A percentile compares a stretch with the other conserved stretches of the same genome.
phyloP scores from a whole-genome alignment of 2,329 filamentous ascomycete species.

The Cladosporium cucumerinum region DNA sequence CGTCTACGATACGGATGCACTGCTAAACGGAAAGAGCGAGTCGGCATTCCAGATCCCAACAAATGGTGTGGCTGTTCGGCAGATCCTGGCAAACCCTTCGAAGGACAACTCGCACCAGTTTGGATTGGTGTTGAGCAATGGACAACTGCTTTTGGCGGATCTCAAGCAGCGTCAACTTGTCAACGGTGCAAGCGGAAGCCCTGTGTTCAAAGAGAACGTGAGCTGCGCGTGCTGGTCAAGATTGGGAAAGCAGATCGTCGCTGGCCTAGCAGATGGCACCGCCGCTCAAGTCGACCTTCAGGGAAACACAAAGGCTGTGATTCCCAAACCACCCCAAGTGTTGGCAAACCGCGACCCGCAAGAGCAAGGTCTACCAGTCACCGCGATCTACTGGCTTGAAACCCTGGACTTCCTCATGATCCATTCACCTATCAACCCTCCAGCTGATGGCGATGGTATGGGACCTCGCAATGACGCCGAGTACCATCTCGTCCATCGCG shows the following conservation, averaged over 20 bases:
- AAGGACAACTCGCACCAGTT: constrained; percentile 60
- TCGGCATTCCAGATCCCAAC: constrained; percentile 73
- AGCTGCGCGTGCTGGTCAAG: constrained; percentile 88
- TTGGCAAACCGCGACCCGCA: constrained; percentile 42
- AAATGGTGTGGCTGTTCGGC: constrained; percentile 68
- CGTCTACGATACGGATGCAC: constrained; percentile 71
- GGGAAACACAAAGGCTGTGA: constrained; percentile 70
- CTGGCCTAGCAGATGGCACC: constrained; percentile 76
- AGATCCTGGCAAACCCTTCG: constrained; percentile 76
- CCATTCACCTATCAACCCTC: constrained; percentile 58
- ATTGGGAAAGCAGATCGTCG: constrained; percentile 87
- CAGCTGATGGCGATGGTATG: constrained; percentile 19
- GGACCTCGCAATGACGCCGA: constrained; percentile 52
- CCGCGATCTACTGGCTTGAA: constrained; percentile 78
- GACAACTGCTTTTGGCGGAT: constrained; percentile 80
- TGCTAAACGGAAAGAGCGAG: constrained; percentile 64
- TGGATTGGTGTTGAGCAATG: constrained; percentile 74
- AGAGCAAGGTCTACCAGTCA: constrained; percentile 25
- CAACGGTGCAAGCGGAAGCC: constrained; percentile 56
- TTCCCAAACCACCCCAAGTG: constrained; percentile 72
- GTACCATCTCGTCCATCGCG: constrained; percentile 76
- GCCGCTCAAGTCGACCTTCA: constrained; percentile 80
- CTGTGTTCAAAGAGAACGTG: constrained; percentile 68
- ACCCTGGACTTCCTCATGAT: constrained; percentile 80
- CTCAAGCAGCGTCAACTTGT: constrained; percentile 63